Conservation (phyloP, 768 basidiomycete species). For the Ephemerocybe angulata region DNA sequence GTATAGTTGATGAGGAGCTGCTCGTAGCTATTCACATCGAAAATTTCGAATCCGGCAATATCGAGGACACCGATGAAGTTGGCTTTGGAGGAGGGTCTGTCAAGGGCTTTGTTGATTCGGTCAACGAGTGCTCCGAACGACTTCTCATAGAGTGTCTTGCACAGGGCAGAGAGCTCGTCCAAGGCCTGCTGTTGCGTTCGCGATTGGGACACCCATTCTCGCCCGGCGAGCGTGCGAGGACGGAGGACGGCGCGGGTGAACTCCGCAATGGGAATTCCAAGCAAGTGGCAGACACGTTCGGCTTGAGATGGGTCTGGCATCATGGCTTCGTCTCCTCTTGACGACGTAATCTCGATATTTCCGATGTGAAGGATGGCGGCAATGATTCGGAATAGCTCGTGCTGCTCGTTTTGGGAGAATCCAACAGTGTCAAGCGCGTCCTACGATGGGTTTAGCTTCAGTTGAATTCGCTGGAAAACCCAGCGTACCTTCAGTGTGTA, state of each 20-base stretch:
- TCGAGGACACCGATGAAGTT: slow-evolving; percentile 98
- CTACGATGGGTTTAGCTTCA: slow-evolving; percentile 42
- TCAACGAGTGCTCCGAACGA: slow-evolving; percentile 93
- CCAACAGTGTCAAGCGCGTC: slow-evolving; percentile 87
- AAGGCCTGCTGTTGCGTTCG: slow-evolving; percentile 87
- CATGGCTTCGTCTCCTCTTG: slow-evolving; percentile 72
- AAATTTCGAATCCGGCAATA: slow-evolving; percentile 99
- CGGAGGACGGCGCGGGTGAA: slow-evolving; percentile 86
- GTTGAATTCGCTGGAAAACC: neutral
- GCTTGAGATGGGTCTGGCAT: slow-evolving; percentile 84
- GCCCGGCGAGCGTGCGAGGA: slow-evolving; percentile 88
- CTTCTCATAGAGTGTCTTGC: slow-evolving; percentile 97
- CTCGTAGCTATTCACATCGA: slow-evolving; percentile 91
- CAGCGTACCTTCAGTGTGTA: slow-evolving; percentile 60
- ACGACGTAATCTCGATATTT: slow-evolving; percentile 80
- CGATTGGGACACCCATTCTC: slow-evolving; percentile 96
- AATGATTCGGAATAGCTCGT: slow-evolving; percentile 90
- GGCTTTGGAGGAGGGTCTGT: slow-evolving; percentile 86
- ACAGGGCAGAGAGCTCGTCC: slow-evolving; percentile 86
- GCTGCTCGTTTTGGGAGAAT: slow-evolving; percentile 78
- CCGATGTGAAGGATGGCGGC: slow-evolving; percentile 95
- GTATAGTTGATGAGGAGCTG: slow-evolving; percentile 98
- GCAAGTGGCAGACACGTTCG: slow-evolving; percentile 83
- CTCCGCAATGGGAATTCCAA: slow-evolving; percentile 83
- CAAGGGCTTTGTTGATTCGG: slow-evolving; percentile 89